A percentile compares a stretch with the other conserved stretches of the same genome.
Conservation (phyloP, 805 yeast genomes). For the Metschnikowia amazonensis region DNA sequence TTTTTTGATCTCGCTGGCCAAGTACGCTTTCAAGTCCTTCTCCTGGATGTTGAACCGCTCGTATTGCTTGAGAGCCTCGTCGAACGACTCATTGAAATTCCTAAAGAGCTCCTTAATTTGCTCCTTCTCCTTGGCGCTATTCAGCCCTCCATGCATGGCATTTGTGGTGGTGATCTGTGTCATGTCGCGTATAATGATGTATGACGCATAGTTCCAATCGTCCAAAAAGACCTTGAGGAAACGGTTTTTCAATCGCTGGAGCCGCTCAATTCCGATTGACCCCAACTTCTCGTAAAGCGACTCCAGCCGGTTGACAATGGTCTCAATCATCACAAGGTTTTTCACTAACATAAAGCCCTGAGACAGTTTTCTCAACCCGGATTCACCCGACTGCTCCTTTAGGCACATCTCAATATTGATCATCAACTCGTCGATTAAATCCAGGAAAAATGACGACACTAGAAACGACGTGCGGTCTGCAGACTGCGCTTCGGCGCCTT, state of each 20-base stretch:
- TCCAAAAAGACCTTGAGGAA: conserved; percentile 66
- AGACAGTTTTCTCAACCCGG: conserved; percentile 35
- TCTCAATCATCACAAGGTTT: conserved; percentile 71
- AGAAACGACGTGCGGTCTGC: conserved; percentile 30
- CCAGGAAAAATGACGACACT: conserved; percentile 67
- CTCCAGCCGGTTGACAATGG: conserved; percentile 56
- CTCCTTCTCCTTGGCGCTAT: conserved; percentile 70
- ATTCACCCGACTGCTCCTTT: conserved; percentile 29
- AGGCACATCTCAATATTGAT: conserved; percentile 61
- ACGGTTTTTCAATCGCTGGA: conserved; percentile 67
- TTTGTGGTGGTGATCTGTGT: conserved; percentile 60
- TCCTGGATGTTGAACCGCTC: conserved; percentile 65
- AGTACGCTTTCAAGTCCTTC: conserved; percentile 54
- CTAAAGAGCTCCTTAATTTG: conserved; percentile 79
- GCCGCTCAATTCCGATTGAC: conserved; percentile 54
- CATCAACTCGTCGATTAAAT: conserved; percentile 71
- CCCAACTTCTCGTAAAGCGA: conserved; percentile 55
- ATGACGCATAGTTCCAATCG: conserved; percentile 79
- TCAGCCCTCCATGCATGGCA: conserved; percentile 35
- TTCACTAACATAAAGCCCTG: conserved; percentile 71
- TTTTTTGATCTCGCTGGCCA: conserved; percentile 67
- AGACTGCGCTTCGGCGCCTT: conserved; percentile 27
- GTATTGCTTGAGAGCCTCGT: conserved; percentile 65
- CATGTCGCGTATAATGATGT: conserved; percentile 68
- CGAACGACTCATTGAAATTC: conserved; percentile 79